Evolutionary conservation across 2,329 filamentous ascomycete genomes (phyloP).

Genomic region (Ophiostoma novo-ulmi): DNA sequence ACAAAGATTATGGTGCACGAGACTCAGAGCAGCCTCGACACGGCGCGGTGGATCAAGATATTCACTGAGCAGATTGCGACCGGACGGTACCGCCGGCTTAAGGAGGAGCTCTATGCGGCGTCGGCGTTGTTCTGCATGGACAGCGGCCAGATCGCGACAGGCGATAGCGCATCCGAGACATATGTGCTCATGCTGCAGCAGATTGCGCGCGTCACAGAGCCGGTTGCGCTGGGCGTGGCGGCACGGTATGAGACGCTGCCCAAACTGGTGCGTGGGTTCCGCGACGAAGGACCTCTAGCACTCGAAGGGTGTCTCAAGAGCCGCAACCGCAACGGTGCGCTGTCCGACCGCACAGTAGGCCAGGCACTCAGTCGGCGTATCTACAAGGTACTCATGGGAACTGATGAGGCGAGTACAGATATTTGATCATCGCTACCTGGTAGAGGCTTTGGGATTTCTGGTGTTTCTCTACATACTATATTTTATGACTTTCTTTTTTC

Average conservation of each 20-base stretch:
- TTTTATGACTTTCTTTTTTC: not conserved
- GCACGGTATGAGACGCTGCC: conserved; percentile 55
- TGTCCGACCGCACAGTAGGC: conserved; percentile 52
- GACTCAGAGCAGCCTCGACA: conserved; percentile 55
- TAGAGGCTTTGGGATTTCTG: not conserved
- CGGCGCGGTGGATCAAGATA: conserved; percentile 64
- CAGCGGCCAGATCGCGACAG: conserved; percentile 66
- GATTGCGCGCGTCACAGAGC: conserved; percentile 64
- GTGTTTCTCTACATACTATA: not conserved
- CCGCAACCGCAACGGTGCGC: conserved; percentile 52
- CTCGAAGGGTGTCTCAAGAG: conserved; percentile 58
- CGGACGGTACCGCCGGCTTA: conserved; percentile 61
- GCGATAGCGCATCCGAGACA: conserved; percentile 60
- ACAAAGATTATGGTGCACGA: conserved; percentile 59
- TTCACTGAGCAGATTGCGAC: conserved; percentile 78
- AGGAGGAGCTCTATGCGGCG: conserved; percentile 44
- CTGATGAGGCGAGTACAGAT: conserved; percentile 52
- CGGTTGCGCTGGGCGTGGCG: conserved; percentile 65
- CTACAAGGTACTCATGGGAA: conserved; percentile 55
- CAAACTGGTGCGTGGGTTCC: conserved; percentile 55
- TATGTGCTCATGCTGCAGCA: conserved; percentile 73
- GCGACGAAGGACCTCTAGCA: conserved; percentile 52
- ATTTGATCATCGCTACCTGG: conserved; percentile 36
- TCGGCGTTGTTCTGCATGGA: conserved; percentile 73
- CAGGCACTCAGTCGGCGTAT: conserved; percentile 55